Evolutionary conservation across 2,329 filamentous ascomycete species (phyloP), one percentile per base, ranked within the genome.

Genomic region (Zopfia rhizophila): DNA sequence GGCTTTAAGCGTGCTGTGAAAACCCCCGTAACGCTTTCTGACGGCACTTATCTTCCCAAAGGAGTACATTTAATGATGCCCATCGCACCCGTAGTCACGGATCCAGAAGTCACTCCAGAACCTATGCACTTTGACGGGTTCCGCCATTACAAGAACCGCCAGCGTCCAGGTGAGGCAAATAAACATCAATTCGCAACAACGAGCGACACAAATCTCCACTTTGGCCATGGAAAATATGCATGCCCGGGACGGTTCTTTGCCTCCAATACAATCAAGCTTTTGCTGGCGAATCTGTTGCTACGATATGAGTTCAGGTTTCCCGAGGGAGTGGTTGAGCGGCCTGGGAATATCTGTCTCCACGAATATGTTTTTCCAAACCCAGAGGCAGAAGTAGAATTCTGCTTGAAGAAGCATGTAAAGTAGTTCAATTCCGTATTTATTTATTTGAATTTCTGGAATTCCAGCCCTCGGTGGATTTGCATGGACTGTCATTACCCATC

Each of bases 11-110:
- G 46, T 11, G 27, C 30, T 8, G 33, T 49, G 10, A 39, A 40
- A 18, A 18, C 19, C 17, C 30, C 36, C 12, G 24, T 36, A 13
- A 38, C 21, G 8, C 25, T 53, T 7, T 32, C 36, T 11, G 49
- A 53, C 25, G 49, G 49, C 14, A 45, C 27, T 11, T 19, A 29
- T 18, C 21, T 53, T n/a, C 49, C 45, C 3, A 37, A 47, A 17
- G 37, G 37, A 12, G 21, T 13, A 12, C 25, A n/a, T 3, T 17
- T 47, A 16, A 38, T 22, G 8, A 18, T 41, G 3, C 24, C 29
- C 10, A 16, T 37, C 7, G 31, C 16, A 4, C n/a, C 23, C 16
- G 10, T 24, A 10, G 11, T n/a, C 22, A 14, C 21, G 19, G 35
- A 38, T 14, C 35, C 28, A 4, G n/a, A 25, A 5, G 24, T 5